Conservation (phyloP, 2,329 filamentous ascomycete genomes). For the Fusarium sp. region DNA sequence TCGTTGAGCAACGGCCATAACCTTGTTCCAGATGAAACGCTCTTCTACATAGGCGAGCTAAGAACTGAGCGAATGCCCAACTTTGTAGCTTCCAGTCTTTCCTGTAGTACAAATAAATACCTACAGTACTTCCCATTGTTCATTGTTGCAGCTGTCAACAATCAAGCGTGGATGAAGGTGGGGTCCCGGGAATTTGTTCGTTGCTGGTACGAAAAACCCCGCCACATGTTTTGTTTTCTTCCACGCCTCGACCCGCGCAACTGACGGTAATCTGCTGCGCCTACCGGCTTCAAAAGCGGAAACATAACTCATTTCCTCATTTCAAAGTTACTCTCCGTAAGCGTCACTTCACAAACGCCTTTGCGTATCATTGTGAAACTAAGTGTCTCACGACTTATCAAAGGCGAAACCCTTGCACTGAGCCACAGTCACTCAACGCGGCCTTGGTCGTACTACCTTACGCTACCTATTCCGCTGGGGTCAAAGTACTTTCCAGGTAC, state of each 20-base stretch:
- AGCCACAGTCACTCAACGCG: slow-evolving; percentile 49
- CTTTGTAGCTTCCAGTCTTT: background rate
- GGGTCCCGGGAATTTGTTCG: slow-evolving; percentile 36
- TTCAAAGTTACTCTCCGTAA: background rate
- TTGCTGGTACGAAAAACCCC: slow-evolving; percentile 43
- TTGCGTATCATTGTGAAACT: slow-evolving; percentile 1
- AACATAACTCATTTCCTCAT: background rate
- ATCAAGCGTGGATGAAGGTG: slow-evolving; percentile 27
- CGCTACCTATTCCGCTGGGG: background rate
- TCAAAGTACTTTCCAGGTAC: slow-evolving; percentile 35
- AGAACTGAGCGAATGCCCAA: too few species aligned
- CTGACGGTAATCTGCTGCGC: slow-evolving; percentile 1
- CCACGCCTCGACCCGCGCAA: slow-evolving; percentile 11
- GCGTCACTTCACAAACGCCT: background rate
- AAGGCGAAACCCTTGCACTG: slow-evolving; percentile 37
- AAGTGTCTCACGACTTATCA: slow-evolving; percentile 21
- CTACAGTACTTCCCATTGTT: background rate
- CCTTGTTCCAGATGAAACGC: background rate
- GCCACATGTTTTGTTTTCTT: slow-evolving; percentile 48
- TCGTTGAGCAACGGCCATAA: background rate
- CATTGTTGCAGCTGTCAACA: slow-evolving; percentile 12
- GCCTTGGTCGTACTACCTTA: slow-evolving; percentile 29
- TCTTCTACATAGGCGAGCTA: background rate
- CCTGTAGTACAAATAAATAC: too few species aligned
- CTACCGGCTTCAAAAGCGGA: background rate